phyloP scores from a whole-genome alignment of 768 basidiomycete species.

The Tephrocybe rancida region DNA sequence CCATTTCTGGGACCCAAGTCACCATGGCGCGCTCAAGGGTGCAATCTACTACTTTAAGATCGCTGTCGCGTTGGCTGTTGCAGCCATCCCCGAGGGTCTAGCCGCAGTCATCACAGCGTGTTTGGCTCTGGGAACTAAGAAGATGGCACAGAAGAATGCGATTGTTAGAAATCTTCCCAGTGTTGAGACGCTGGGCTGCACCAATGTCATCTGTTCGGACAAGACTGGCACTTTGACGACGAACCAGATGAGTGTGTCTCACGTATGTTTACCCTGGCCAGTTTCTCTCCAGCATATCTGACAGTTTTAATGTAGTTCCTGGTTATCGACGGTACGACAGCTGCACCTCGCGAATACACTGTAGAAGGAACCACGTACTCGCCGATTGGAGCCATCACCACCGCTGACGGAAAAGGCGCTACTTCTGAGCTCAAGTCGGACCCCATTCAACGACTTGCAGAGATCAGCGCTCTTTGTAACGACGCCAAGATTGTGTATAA shows the following conservation, averaged over 20 bases:
- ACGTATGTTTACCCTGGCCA: constrained; percentile 41
- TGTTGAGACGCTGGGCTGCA: constrained; percentile 97
- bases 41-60: constrained; percentile 99
- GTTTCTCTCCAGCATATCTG: constrained; percentile 2
- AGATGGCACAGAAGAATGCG: constrained; percentile 99
- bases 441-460: constrained; percentile 82
- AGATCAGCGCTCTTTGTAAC: constrained; percentile 93
- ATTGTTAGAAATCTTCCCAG: constrained; percentile 96
- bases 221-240: constrained; percentile 97
- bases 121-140: constrained; percentile 94
- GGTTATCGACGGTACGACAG: constrained; percentile 58
- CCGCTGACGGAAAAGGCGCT: constrained; percentile 63
- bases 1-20: constrained; percentile 95
- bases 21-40: constrained; percentile 88
- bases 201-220: constrained; percentile 98
- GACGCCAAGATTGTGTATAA: constrained; percentile 91
- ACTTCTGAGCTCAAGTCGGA: constrained; percentile 61
- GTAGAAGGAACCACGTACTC: constrained; percentile 95
- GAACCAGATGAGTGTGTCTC: constrained; percentile 96
- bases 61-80: constrained; percentile 97
- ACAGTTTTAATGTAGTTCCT: constrained; percentile 58
- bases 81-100: constrained; percentile 98
- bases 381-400: constrained; percentile 74
- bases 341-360: constrained; percentile 61
- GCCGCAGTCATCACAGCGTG: constrained; percentile 98